Evolutionary conservation across 2,329 filamentous ascomycete species (phyloP), one percentile per base, ranked within the genome.

Genomic region (Aspergillus jensenii): DNA sequence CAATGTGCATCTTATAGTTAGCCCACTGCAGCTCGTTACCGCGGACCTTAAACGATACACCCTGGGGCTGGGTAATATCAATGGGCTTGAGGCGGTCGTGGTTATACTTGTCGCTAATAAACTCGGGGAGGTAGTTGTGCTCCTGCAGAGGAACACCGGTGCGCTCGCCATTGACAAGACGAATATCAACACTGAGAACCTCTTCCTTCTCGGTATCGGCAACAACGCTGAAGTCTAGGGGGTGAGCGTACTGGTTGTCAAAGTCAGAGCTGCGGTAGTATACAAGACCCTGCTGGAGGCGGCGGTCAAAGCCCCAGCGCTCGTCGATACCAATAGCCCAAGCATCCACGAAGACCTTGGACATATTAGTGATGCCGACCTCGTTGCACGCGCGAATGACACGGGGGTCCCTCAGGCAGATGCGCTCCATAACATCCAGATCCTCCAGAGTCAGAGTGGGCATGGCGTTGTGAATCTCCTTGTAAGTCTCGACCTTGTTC

Each of bases 311-410:
- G 60, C 92, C 93, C 68, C 92, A 95, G 45, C 93, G 88, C 78
- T 96, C 90, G 67, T 97, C 93, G 71, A 91, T 96, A 49, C 93
- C 93, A 74, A 97, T 96, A 1, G 93, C 96, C 93, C 93, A 97
- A 11, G 91, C 84, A 27, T 27, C 25, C 25, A 27, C 25, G 25
- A 27, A 27, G 25, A 27, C 25, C 25, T 27, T 27, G 25, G 25
- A 27, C 25, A 27, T 27, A 27, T 27, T 7, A 1, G 25, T 27
- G 25, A 27, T 27, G 25, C 25, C 25, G 25, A 27, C 25, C 25
- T 27, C 25, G 25, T 27, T 8, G 25, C 25, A 27, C 7, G 25
- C 25, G 7, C 6, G 25, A 27, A 27, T 27, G 7, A 27, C 25
- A 8, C 25, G 25, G 7, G 25, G 7, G 25, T 27, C 25, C 25